Evolutionary conservation across 768 basidiomycete species (phyloP).

Genomic region (Leccinum imitatum): DNA sequence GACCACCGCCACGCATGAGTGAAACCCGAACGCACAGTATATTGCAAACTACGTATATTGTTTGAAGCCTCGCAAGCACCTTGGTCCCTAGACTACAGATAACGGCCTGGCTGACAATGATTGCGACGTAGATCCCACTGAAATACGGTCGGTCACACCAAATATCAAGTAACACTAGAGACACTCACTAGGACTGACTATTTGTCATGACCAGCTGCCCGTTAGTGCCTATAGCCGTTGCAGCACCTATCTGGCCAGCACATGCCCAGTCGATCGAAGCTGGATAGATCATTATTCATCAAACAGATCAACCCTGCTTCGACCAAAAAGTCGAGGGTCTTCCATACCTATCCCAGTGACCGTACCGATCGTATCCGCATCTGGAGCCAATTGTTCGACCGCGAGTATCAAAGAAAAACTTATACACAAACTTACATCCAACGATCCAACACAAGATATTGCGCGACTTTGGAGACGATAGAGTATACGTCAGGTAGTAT

Average conservation of each 20-base stretch:
- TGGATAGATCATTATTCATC: slow-evolving; percentile 34
- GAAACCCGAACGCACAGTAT: slow-evolving; percentile 28
- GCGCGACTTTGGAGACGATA: slow-evolving; percentile 52
- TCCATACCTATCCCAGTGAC: slow-evolving; percentile 37
- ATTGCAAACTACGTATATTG: slow-evolving; percentile 42
- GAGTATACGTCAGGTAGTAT: slow-evolving; percentile 64
- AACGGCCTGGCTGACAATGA: slow-evolving; percentile 59
- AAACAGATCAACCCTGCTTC: slow-evolving; percentile 12
- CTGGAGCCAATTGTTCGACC: slow-evolving; percentile 19
- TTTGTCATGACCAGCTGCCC: slow-evolving; percentile 35
- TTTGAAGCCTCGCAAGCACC: slow-evolving; percentile 66
- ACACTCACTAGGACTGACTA: slow-evolving; percentile 44
- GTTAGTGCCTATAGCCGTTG: slow-evolving; percentile 52
- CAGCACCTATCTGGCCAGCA: slow-evolving; percentile 62
- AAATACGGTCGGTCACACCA: slow-evolving; percentile 35
- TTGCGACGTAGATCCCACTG: slow-evolving; percentile 61
- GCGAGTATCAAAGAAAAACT: not conserved
- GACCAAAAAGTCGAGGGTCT: not conserved
- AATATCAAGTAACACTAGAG: slow-evolving; percentile 30
- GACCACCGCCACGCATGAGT: not conserved
- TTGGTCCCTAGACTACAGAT: slow-evolving; percentile 65
- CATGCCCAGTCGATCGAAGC: slow-evolving; percentile 64
- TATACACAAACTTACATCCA: slow-evolving; percentile 45
- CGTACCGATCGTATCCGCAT: slow-evolving; percentile 51
- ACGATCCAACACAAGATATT: slow-evolving; percentile 67